Base-by-base conservation (phyloP, 805 yeast genomes). In the Komagataella pseudopastoris region DNA sequence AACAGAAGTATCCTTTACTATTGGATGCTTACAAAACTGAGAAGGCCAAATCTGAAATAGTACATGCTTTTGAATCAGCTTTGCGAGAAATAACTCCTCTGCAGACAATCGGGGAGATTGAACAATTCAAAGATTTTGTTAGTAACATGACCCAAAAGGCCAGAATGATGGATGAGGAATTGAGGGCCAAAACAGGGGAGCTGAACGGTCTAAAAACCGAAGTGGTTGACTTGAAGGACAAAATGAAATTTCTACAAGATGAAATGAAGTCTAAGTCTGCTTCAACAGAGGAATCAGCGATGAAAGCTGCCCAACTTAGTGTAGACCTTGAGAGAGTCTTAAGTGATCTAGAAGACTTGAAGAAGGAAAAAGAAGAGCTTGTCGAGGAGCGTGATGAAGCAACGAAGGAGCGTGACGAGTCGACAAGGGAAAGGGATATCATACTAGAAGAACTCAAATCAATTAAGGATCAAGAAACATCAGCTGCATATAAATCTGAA, bases 1-100 rank as follows among this genome's bases (percentile, higher is more conserved):
- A 91, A 63, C 85, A 84, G 50, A 89, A 88, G 63, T 91, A 93
- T 62, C 99, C 99, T 0, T 69, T 80, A 46, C 70, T 91, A 14
- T 73, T 89, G 50, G 84, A 84, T 47, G 96, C 98, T 0, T 93
- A 88, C 68, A 86, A 88, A 60, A 69, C 74, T 1, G 96, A 90
- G 63, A 88, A 85, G 67, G 71, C 75, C 49, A 85, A 82, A 58
- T 69, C 75, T 1, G 82, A 77, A 48, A 71, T 83, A 47, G 75
- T 89, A 6, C 70, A 62, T 4, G 60, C 69, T 0, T 84, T 90
- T 57, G 96, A 88, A 60, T 78, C 70, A 52, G 76, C 85, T 12
- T 67, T 91, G 53, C 72, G 77, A 50, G 97, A 91, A 59, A 67
- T 77, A 56, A 90, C 97, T 0, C 98, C 98, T 0, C 75, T 87